Evolutionary conservation across 2,329 filamentous ascomycete genomes (phyloP), one percentile per base, ranked within the genome.

Genomic region (Sclerotiophoma versabilis): DNA sequence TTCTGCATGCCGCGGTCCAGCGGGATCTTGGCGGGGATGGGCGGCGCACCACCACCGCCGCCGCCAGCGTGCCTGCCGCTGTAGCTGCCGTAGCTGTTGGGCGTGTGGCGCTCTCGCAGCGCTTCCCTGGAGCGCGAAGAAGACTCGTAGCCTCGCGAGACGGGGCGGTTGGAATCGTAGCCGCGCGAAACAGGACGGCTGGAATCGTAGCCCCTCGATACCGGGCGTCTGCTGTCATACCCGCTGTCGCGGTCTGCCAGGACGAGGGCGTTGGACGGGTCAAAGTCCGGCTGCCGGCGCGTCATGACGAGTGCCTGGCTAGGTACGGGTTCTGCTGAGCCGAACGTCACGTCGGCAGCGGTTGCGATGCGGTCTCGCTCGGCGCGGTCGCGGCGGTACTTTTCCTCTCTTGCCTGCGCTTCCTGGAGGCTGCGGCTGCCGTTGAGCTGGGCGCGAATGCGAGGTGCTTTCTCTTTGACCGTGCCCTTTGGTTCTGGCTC

Each of bases 1-100:
- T 71, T 75, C 45, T 52, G 49, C 26, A 59, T 39, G 1, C 58
- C 57, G 32, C 55, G 41, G 6, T 64, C 69, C 19, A 89, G 72
- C 1, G 88, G 87, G 8, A 91, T 78, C 75, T 91, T 91, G n/a
- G 87, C 87, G 3, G 89, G 88, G 42, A 90, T 82, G 0, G 86
- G 84, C 11, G 88, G 88, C 0, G 77, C 79, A 15, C 72, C 76
- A 4, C 58, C 51, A 15, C 36, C n/a, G 5, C 23, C 20, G 36
- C 20, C 15, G n/a, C n/a, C n/a, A n/a, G n/a, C n/a, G n/a, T n/a
- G n/a, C n/a, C 36, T 12, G 5, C 23, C 20, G 36, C 20, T n/a
- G 7, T 34, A 32, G 22, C 39, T 23, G 19, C 30, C 29, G 38
- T 75, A 75, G 14, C 60, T 64, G 33, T 71, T 69, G 5, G 68